Conservation (phyloP, 2,329 filamentous ascomycete genomes). For the Neonectria punicea region DNA sequence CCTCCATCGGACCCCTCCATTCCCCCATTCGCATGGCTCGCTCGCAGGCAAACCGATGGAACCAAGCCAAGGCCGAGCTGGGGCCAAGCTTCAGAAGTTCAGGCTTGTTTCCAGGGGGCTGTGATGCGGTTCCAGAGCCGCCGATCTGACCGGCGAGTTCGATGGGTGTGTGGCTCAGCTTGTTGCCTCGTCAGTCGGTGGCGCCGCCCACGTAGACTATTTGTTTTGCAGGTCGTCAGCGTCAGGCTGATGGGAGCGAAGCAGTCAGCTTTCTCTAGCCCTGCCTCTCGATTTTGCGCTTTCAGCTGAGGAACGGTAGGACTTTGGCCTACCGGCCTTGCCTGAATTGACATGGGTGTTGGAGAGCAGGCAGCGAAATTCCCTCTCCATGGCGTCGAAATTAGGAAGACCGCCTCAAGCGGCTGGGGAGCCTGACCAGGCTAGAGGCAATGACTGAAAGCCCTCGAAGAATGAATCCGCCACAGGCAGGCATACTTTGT, state of each 20-base stretch:
- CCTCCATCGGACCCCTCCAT: conserved; percentile 22
- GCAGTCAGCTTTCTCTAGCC: conserved; percentile 8
- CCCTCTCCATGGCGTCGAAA: background rate
- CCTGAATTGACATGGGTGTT: background rate
- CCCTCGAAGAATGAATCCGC: background rate
- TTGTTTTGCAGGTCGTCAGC: conserved; percentile 17
- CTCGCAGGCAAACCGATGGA: conserved; percentile 5
- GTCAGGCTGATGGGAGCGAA: conserved; percentile 16
- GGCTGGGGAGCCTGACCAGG: background rate
- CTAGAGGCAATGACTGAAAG: background rate
- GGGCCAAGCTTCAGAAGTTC: conserved; percentile 14
- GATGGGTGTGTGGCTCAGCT: conserved; percentile 37
- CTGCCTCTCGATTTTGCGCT: conserved; percentile 5
- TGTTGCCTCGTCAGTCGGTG: conserved; percentile 40
- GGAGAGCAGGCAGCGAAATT: conserved; percentile 1
- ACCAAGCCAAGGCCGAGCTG: conserved; percentile 4
- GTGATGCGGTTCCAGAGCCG: background rate
- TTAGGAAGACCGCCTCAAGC: background rate
- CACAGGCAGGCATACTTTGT: background rate
- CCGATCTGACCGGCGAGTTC: background rate
- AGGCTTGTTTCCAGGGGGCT: conserved; percentile 14
- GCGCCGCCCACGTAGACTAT: conserved; percentile 29
- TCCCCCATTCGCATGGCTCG: conserved; percentile 12
- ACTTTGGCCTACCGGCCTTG: conserved; percentile 1
- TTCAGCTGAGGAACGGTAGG: background rate